Conservation (phyloP, 352 stramenopile species). For the Phytophthora agathidicida region DNA sequence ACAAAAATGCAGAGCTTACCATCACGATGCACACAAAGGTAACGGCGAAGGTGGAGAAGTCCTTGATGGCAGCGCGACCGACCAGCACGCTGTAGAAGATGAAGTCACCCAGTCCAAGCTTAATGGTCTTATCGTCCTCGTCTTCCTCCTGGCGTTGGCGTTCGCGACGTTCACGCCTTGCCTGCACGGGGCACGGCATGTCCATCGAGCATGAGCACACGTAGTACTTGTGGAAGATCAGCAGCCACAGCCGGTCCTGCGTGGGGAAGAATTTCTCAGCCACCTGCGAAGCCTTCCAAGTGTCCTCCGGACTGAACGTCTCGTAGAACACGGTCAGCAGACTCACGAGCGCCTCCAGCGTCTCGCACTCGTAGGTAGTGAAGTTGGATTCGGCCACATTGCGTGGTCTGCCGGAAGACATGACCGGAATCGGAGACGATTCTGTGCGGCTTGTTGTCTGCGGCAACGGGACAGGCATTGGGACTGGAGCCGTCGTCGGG, state of each 20-base stretch:
- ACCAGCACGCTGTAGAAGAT: conserved; percentile 99
- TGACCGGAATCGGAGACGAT: conserved; percentile 36
- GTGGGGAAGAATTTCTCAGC: conserved; percentile 83
- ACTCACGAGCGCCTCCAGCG: conserved; percentile 71
- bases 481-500: conserved; percentile 6
- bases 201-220: conserved; percentile 86
- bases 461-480: conserved; percentile 23
- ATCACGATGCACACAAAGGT: conserved; percentile 96
- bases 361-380: conserved; percentile 78
- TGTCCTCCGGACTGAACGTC: conserved; percentile 81
- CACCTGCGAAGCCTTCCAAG: conserved; percentile 80
- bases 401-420: conserved; percentile 48
- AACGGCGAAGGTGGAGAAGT: conserved; percentile 95
- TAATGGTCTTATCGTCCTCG: conserved; percentile 88
- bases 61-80: conserved; percentile 94
- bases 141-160: conserved; percentile 65
- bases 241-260: conserved; percentile 77
- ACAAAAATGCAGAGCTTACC: conserved; percentile 36
- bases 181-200: conserved; percentile 76
- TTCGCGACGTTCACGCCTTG: conserved; percentile 58
- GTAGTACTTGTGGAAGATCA: conserved; percentile 90
- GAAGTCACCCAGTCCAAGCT: conserved; percentile 97
- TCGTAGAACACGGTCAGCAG: conserved; percentile 75
- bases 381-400: conserved; percentile 82
- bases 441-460: conserved; percentile 25